A percentile compares a stretch with the other conserved stretches of the same genome.
phyloP scores from a whole-genome alignment of 2,329 filamentous ascomycete genomes.

The Trichoderma brevicompactum region DNA sequence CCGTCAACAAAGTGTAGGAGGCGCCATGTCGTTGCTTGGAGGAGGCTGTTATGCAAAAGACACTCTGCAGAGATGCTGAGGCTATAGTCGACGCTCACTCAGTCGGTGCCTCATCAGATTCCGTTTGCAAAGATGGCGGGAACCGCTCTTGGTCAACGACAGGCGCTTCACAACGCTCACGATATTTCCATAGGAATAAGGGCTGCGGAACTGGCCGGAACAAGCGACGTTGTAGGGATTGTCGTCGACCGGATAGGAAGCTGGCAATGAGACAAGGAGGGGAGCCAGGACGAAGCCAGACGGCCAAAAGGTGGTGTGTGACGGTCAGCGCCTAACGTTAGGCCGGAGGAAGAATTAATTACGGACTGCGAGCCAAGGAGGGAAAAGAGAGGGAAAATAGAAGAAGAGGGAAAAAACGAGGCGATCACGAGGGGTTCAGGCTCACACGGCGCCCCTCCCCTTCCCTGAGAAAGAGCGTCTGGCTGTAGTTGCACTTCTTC shows the following conservation, averaged over 20 bases:
- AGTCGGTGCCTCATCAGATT: not conserved
- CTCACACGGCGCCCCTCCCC: not conserved
- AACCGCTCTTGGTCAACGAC: not conserved
- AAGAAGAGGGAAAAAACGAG: constrained; percentile 7
- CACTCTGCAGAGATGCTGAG: not conserved
- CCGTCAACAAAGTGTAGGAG: not conserved
- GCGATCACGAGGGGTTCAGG: constrained; percentile 24
- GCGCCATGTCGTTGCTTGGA: not conserved
- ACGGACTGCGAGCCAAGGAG: constrained; percentile 8
- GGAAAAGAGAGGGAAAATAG: not conserved
- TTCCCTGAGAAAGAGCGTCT: constrained; percentile 7
- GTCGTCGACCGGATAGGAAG: constrained; percentile 26
- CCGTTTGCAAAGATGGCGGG: not conserved
- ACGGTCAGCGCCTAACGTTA: constrained; percentile 12
- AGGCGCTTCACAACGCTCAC: constrained; percentile 6
- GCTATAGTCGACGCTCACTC: not conserved
- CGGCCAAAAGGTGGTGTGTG: constrained; percentile 19
- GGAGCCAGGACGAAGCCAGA: constrained; percentile 11
- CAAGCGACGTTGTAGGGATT: constrained; percentile 5
- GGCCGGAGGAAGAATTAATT: constrained; percentile 8
- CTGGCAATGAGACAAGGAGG: constrained; percentile 17
- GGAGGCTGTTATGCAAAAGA: not conserved
- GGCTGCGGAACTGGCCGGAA: constrained; percentile 22
- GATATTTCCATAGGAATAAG: not conserved
- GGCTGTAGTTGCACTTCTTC: not conserved